Base-by-base conservation (phyloP, 495 filamentous ascomycete genomes). In the Aspergillus steynii region DNA sequence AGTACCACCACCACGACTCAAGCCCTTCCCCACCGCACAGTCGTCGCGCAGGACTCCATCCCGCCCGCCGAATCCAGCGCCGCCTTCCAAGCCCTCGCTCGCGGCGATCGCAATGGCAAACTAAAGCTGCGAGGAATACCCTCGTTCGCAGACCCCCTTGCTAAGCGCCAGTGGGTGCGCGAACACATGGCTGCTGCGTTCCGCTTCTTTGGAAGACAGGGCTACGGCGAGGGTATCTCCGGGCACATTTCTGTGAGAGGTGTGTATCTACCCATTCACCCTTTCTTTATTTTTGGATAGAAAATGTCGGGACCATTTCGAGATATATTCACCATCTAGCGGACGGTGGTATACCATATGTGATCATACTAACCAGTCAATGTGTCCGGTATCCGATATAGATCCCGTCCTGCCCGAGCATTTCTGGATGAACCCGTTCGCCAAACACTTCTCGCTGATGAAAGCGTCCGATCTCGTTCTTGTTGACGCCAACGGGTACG, bases 101-200 rank as follows among this genome's bases (percentile, higher is more conserved):
- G 77, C 14, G 78, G 78, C 9, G 65, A 73, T 51, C 72, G 75
- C 14, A 63, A 69, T 26, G 78, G 74, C 12, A 74, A 71, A 10
- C 67, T 83, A 54, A 83, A 80, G 63, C 76, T 85, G 20, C 73
- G 74, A 12, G 79, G 77, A 5, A 85, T 85, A 56, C 87, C 87
- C 32, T 82, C 80, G 50, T 88, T 88, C 64, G 76, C 82, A 8
- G 82, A 80, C 37, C 73, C 80, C 1, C 79, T 85, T 47, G 83
- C 83, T 46, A 82, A 90, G 68, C 81, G 89, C 25, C 68, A 86
- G 60, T 89, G 86, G 78, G 81, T 88, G 62, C 91, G 88, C 62
- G 85, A 90, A 67, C 86, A 87, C 57, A 84, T 90, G 69, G 87
- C 87, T 0, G 86, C 86, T 57, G 88, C 86, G n/a, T 91, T 88